Base-by-base conservation (phyloP, 352 stramenopile species). In the Pythium volutum region DNA sequence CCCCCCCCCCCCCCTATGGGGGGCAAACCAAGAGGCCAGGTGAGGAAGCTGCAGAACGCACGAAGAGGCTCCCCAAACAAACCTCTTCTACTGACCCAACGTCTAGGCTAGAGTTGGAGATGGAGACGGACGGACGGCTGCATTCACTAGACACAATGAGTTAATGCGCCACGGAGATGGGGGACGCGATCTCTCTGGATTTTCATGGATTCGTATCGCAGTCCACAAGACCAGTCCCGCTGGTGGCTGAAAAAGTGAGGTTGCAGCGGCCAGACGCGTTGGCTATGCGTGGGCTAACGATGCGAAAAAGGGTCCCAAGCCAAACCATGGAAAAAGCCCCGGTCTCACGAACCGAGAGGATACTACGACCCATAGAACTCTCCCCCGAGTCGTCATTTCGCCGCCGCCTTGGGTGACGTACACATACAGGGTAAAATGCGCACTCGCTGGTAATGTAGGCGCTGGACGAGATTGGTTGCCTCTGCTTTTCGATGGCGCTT, bases 271-370 rank as follows among this genome's bases (percentile, higher is more conserved):
- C n/a, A 29, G 41, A n/a, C n/a, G n/a, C 18, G 29, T 55, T 29
- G 48, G 48, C 48, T 42, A 55, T 27, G 48, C 48, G 48, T 55
- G 36, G 48, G 18, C 48, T 55, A 42, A 55, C 31, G 46, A 23
- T 38, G 5, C 38, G 46, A 2, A n/a, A 36, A 12, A 26, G 29
- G 8, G 10, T 33, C 43, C 9, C 22, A 1, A n/a, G 3, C 3
- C 7, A 50, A 22, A 25, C 46, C 46, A 52, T 52, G 46, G 46
- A 52, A 52, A 18, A 52, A 52, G 38, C 11, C 10, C 27, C 26
- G 26, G 18, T 25, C 4, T 38, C 47, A 53, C 27, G 47, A 53
- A 38, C 27, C 15, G 34, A 7, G 26, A 16, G 11, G 45, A 34
- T 22, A 26, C n/a, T 53, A 15, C 48, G 31, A n/a, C 48, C 42